Evolutionary conservation across 495 filamentous ascomycete species (phyloP).

Genomic region (Xylaria sp.): DNA sequence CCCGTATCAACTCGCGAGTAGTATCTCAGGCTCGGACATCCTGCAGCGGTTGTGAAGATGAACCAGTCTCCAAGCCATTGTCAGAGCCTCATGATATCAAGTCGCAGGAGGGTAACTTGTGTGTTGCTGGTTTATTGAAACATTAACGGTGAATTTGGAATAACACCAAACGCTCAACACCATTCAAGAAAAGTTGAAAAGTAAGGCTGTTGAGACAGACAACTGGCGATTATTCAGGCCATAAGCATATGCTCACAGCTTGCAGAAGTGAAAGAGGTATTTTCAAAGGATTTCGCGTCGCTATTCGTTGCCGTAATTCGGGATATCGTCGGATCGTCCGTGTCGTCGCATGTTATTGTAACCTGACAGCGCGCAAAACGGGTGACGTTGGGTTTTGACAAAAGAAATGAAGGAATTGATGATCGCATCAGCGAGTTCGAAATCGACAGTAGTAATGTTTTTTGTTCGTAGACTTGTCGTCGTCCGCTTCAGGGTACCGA

Average conservation of each 20-base stretch:
- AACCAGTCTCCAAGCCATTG: slow-evolving; percentile 32
- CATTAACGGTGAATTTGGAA: slow-evolving; percentile 36
- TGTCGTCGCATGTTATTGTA: slow-evolving; percentile 38
- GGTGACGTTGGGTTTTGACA: slow-evolving; percentile 43
- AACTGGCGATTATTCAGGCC: slow-evolving; percentile 29
- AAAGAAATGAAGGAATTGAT: slow-evolving; percentile 53
- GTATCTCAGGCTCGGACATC: slow-evolving; percentile 20
- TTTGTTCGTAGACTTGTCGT: slow-evolving; percentile 10
- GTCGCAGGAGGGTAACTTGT: slow-evolving; percentile 10
- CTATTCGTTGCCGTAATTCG: slow-evolving; percentile 29
- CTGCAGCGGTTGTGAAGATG: slow-evolving; percentile 29
- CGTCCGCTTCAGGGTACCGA: slow-evolving; percentile 19
- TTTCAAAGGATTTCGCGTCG: slow-evolving; percentile 13
- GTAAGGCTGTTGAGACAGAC: slow-evolving; percentile 29
- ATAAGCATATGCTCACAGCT: slow-evolving; percentile 22
- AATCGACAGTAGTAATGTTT: slow-evolving; percentile 28
- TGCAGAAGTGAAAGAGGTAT: slow-evolving; percentile 29
- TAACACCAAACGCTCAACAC: slow-evolving; percentile 43
- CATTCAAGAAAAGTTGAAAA: slow-evolving; percentile 34
- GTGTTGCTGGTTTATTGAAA: slow-evolving; percentile 39
- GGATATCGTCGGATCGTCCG: slow-evolving; percentile 33
- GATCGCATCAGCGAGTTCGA: slow-evolving; percentile 53
- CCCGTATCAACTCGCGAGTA: slow-evolving; percentile 23
- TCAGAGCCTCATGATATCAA: not conserved
- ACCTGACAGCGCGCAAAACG: slow-evolving; percentile 37